Percentiles rank a stretch among this genome's conserved stretches.
phyloP scores from a whole-genome alignment of 352 stramenopile species.

The Peronospora farinosa region DNA sequence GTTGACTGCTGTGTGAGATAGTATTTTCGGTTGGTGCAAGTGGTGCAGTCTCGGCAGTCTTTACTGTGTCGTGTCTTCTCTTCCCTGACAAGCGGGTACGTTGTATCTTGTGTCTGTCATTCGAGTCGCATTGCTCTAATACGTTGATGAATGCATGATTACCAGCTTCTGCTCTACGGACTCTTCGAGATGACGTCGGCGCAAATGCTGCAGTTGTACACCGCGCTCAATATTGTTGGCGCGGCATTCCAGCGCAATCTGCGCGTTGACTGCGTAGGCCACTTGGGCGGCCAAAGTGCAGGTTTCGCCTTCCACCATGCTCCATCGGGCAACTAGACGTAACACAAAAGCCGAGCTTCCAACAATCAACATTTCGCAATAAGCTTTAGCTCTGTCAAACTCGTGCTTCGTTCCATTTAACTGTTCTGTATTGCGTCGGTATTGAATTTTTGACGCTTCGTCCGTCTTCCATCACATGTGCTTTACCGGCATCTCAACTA shows the following conservation, averaged over 20 bases:
- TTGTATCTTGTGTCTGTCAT: neutral
- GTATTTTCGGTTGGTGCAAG: conserved; percentile 79
- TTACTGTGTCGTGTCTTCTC: conserved; percentile 67
- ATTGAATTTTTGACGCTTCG: neutral
- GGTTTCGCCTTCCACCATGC: conserved; percentile 51
- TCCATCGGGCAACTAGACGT: conserved; percentile 19
- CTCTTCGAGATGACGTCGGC: conserved; percentile 52
- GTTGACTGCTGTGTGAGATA: conserved; percentile 17
- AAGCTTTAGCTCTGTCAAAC: conserved; percentile 5
- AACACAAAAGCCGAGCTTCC: conserved; percentile 1
- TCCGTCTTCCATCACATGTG: conserved; percentile 6
- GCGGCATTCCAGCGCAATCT: conserved; percentile 52
- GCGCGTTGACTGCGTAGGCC: conserved; percentile 68
- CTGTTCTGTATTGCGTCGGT: conserved; percentile 26
- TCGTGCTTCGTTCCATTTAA: conserved; percentile 10
- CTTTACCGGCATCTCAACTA: conserved; percentile 3
- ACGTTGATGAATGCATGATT: neutral
- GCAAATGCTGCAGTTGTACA: conserved; percentile 63
- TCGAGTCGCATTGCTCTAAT: conserved; percentile 4
- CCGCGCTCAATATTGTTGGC: conserved; percentile 51
- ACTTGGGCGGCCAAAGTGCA: conserved; percentile 59
- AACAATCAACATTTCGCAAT: conserved; percentile 7
- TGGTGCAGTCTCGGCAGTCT: conserved; percentile 70
- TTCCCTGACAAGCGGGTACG: conserved; percentile 60
- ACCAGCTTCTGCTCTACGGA: conserved; percentile 56